phyloP scores from a whole-genome alignment of 2,329 filamentous ascomycete species.

The Nemania bipapillata region DNA sequence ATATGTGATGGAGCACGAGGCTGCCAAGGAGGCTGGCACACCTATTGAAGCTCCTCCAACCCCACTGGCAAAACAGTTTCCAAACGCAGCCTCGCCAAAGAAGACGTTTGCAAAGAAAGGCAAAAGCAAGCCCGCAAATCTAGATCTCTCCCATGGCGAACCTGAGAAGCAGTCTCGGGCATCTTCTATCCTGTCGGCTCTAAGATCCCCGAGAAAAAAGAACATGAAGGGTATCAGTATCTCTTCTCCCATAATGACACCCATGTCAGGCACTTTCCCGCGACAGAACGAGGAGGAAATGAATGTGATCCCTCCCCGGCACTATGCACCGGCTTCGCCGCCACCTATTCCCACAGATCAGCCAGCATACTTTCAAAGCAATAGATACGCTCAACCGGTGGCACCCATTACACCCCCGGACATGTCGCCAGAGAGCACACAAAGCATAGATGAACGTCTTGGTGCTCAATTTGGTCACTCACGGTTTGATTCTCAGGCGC shows the following conservation, averaged over 20 bases:
- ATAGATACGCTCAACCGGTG: conserved; percentile 49
- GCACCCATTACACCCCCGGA: conserved; percentile 61
- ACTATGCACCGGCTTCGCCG: conserved; percentile 67
- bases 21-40: conserved; percentile 68
- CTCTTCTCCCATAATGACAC: conserved; percentile 73
- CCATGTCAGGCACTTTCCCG: conserved; percentile 69
- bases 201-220: conserved; percentile 69
- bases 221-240: conserved; percentile 64
- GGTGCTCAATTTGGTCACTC: conserved; percentile 55
- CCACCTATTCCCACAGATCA: conserved; percentile 66
- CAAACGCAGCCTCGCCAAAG: conserved; percentile 52
- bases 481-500: conserved; percentile 55
- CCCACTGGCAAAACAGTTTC: conserved; percentile 52
- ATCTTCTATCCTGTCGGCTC: conserved; percentile 69
- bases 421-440: conserved; percentile 59
- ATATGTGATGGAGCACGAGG: conserved; percentile 90
- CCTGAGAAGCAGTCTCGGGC: conserved; percentile 67
- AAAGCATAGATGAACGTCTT: conserved; percentile 68
- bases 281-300: conserved; percentile 67
- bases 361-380: conserved; percentile 51
- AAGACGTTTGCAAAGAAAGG: conserved; percentile 60
- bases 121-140: conserved; percentile 53
- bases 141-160: conserved; percentile 55
- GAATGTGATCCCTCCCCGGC: conserved; percentile 66
- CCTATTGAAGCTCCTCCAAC: conserved; percentile 58